These are phyloP conservation scores for Crepidotus variabilis DNA, from an alignment of 768 basidiomycete species.

Conservation along the genomic window DNA sequence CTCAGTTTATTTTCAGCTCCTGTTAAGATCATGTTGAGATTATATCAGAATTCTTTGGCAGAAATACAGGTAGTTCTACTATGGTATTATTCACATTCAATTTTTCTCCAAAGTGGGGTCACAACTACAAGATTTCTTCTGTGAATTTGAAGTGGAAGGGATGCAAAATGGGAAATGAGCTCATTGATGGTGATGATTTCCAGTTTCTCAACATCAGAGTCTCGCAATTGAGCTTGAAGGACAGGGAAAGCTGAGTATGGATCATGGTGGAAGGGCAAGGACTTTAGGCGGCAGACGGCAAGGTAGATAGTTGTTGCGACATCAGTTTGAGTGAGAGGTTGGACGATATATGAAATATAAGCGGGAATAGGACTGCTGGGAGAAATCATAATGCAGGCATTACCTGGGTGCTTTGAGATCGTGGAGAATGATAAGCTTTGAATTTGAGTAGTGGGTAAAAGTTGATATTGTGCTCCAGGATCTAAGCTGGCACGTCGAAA, in stretches of 20 bases:
- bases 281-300: not conserved
- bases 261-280: not conserved
- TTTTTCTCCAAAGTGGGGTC: not conserved
- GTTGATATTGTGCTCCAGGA: too few relatives aligned
- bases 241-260: not conserved
- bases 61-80: too few relatives aligned
- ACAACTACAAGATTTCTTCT: not conserved
- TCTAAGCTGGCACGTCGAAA: too few relatives aligned
- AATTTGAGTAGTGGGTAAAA: too few relatives aligned
- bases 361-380: not conserved
- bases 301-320: not conserved
- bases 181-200: not conserved
- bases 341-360: not conserved
- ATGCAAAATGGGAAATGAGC: not conserved
- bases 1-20: too few relatives aligned
- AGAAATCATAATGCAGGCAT: not conserved
- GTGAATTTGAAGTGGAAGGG: not conserved
- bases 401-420: not conserved
- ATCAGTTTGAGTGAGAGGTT: not conserved
- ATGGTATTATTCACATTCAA: too few relatives aligned
- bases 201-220: not conserved
- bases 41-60: too few relatives aligned
- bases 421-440: not conserved
- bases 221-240: not conserved
- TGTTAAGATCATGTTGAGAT: too few relatives aligned